phyloP scores from a whole-genome alignment of 805 yeast genomes.

The Candida tammaniensis region DNA sequence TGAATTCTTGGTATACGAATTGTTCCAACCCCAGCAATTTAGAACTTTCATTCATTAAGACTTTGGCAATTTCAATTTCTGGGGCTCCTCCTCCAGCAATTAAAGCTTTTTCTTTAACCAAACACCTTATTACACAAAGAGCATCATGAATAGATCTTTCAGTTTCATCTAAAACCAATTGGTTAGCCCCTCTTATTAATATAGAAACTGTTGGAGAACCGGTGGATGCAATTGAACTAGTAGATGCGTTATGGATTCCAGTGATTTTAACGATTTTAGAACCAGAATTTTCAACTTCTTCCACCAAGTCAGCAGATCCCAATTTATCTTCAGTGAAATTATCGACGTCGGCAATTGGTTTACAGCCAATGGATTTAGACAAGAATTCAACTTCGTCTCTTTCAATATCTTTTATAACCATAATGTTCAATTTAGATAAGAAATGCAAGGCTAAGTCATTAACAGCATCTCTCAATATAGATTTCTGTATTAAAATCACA shows the following conservation, averaged over 20 bases:
- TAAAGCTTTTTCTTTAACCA: constrained; percentile 81
- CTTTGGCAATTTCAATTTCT: constrained; percentile 83
- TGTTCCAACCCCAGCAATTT: constrained; percentile 82
- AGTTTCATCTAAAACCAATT: constrained; percentile 87
- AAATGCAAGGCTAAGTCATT: constrained; percentile 94
- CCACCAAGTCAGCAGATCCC: constrained; percentile 88
- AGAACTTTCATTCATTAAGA: constrained; percentile 67
- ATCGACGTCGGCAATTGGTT: constrained; percentile 94
- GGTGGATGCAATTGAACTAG: neutral
- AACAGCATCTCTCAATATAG: constrained; percentile 92
- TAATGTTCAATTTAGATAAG: constrained; percentile 83
- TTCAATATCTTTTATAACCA: constrained; percentile 94
- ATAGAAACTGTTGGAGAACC: constrained; percentile 71
- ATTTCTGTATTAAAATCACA: constrained; percentile 83
- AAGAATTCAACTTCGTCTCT: constrained; percentile 95
- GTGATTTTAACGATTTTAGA: constrained; percentile 86
- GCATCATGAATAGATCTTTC: constrained; percentile 98
- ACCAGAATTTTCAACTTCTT: constrained; percentile 86
- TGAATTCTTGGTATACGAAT: constrained; percentile 87
- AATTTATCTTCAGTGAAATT: constrained; percentile 89
- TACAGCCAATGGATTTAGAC: constrained; percentile 81
- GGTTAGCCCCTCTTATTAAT: constrained; percentile 92
- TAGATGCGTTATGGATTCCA: constrained; percentile 53
- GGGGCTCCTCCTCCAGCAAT: constrained; percentile 99
- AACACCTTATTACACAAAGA: constrained; percentile 84